A percentile compares a stretch with the other conserved stretches of the same genome.
These are phyloP conservation scores for Arachis stenosperma DNA, from an alignment of 306 rosid genomes.

Conservation along the genomic window DNA sequence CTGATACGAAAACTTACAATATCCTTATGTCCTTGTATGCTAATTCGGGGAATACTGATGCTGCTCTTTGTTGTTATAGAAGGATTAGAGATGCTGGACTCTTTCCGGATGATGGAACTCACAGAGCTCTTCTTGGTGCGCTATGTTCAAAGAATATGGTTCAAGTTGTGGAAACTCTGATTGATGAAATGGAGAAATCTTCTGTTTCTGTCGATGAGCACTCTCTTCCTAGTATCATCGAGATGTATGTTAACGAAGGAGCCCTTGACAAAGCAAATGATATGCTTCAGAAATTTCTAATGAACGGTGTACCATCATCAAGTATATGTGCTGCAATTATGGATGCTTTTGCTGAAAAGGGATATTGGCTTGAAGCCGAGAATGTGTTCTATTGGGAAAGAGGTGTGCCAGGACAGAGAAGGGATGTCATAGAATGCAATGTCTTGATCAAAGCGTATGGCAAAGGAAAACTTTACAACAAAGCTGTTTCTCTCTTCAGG, in stretches of 20 bases:
- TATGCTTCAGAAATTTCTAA: conserved; percentile 55
- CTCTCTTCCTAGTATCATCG: conserved; percentile 68
- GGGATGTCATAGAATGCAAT: conserved; percentile 72
- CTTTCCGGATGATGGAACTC: conserved; percentile 72
- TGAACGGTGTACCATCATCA: conserved; percentile 51
- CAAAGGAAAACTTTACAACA: conserved; percentile 67
- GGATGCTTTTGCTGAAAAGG: conserved; percentile 84
- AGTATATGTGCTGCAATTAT: conserved; percentile 62
- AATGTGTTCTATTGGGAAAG: conserved; percentile 57
- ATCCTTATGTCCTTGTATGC: conserved; percentile 79
- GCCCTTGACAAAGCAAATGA: conserved; percentile 57
- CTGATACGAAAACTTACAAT: conserved; percentile 87
- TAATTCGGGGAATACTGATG: conserved; percentile 63
- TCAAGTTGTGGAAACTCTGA: conserved; percentile 61
- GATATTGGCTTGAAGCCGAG: conserved; percentile 83
- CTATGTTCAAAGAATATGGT: conserved; percentile 72
- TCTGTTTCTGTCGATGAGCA: conserved; percentile 56
- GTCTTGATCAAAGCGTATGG: conserved; percentile 94
- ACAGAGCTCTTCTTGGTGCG: conserved; percentile 65
- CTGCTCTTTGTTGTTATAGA: conserved; percentile 61
- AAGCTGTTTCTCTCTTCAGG: conserved; percentile 70
- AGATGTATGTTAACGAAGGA: conserved; percentile 76
- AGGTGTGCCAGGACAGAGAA: conserved; percentile 49
- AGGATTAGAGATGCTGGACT: conserved; percentile 78
- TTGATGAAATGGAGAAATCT: conserved; percentile 70